phyloP scores from a whole-genome alignment of 495 filamentous ascomycete species.

The Wilcoxina mikolae region DNA sequence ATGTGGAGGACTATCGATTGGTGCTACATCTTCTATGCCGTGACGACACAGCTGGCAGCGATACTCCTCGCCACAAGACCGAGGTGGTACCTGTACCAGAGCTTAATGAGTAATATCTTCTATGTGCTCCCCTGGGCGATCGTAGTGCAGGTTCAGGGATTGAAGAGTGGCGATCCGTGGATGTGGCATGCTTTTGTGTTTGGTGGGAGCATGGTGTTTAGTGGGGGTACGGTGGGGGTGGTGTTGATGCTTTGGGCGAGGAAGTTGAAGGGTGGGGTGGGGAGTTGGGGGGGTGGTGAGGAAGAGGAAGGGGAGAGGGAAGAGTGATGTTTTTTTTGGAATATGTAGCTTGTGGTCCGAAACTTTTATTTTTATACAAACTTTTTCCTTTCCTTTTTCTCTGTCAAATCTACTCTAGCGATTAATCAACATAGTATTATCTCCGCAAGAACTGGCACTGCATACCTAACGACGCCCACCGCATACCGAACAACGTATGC shows the following conservation, averaged over 20 bases:
- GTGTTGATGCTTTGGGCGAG: slow-evolving; percentile 42
- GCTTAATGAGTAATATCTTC: slow-evolving; percentile 47
- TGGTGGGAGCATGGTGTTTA: slow-evolving; percentile 55
- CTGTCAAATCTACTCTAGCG: no score
- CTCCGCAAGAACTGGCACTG: no score
- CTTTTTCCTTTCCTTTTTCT: no score
- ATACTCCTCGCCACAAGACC: slow-evolving; percentile 51
- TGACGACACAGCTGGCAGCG: slow-evolving; percentile 48
- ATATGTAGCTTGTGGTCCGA: no score
- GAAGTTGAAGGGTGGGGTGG: slow-evolving; percentile 39
- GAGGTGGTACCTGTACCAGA: slow-evolving; percentile 54
- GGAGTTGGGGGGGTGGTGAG: neutral
- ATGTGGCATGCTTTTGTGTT: slow-evolving; percentile 53
- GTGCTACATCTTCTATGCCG: slow-evolving; percentile 64
- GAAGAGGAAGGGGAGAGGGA: neutral
- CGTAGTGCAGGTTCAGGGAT: slow-evolving; percentile 36
- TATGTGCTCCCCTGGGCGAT: slow-evolving; percentile 62
- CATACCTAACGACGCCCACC: no score
- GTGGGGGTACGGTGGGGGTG: slow-evolving; percentile 41
- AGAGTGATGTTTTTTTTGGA: no score
- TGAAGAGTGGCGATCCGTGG: slow-evolving; percentile 43
- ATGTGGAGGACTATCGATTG: slow-evolving; percentile 62
- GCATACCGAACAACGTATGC: no score
- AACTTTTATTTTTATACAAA: no score
- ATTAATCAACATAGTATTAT: no score